These are phyloP conservation scores for Lasiosphaeris hirsuta DNA, from an alignment of 495 filamentous ascomycete genomes.

Conservation along the genomic window DNA sequence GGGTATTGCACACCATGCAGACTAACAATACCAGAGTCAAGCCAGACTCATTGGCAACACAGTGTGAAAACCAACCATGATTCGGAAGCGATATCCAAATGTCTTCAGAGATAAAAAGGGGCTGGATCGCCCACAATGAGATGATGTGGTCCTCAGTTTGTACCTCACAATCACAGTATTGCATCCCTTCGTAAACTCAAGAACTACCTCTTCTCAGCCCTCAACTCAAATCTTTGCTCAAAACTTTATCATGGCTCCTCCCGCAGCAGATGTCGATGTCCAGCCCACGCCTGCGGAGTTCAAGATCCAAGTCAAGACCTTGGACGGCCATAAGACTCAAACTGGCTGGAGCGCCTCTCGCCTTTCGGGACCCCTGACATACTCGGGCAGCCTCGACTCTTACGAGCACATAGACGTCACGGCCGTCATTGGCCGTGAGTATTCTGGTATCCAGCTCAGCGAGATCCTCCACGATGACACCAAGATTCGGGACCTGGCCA, in stretches of 20 bases:
- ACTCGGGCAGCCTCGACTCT: slow-evolving; percentile 58
- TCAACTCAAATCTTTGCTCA: not conserved
- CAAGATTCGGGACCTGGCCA: slow-evolving; percentile 62
- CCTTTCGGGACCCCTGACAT: slow-evolving; percentile 75
- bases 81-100: not conserved
- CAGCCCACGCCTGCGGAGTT: slow-evolving; percentile 50
- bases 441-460: slow-evolving; percentile 54
- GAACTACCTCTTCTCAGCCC: not conserved
- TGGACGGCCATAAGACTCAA: slow-evolving; percentile 21
- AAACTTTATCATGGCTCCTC: slow-evolving; percentile 29
- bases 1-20: slow-evolving; percentile 18
- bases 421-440: slow-evolving; percentile 65
- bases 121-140: not conserved
- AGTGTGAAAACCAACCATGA: not conserved
- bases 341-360: slow-evolving; percentile 65
- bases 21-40: not conserved
- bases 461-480: slow-evolving; percentile 66
- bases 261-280: slow-evolving; percentile 32
- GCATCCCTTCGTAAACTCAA: not conserved
- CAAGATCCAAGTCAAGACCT: slow-evolving; percentile 60
- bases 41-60: slow-evolving; percentile 1
- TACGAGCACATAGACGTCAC: slow-evolving; percentile 65
- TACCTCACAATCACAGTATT: not conserved
- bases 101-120: slow-evolving; percentile 9
- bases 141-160: not conserved